phyloP scores from a whole-genome alignment of 2,329 filamentous ascomycete species.

The Ophiostoma angusticollis region DNA sequence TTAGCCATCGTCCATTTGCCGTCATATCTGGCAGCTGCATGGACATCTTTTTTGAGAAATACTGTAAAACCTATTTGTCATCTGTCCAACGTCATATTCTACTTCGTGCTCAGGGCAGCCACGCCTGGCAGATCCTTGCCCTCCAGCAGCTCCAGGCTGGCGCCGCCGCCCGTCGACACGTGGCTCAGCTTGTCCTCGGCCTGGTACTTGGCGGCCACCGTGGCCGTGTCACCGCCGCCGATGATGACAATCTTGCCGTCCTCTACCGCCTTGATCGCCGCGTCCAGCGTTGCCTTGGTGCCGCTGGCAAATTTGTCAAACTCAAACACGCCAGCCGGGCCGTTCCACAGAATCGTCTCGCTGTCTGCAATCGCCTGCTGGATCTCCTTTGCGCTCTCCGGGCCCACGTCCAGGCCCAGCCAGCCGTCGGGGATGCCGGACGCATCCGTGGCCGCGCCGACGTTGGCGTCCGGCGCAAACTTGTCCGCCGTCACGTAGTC shows the following conservation, averaged over 20 bases:
- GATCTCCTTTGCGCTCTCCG: constrained; percentile 79
- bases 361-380: constrained; percentile 74
- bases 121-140: constrained; percentile 97
- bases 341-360: constrained; percentile 98
- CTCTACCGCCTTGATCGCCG: constrained; percentile 61
- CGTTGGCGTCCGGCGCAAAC: constrained; percentile 74
- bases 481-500: constrained; percentile 97
- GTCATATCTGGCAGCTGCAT: too few species aligned
- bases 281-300: constrained; percentile 85
- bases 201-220: constrained; percentile 92
- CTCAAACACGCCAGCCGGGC: constrained; percentile 93
- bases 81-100: constrained; percentile 20
- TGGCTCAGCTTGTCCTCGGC: constrained; percentile 96
- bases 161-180: constrained; percentile 93
- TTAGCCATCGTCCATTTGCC: too few species aligned
- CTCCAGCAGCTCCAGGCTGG: constrained; percentile 89
- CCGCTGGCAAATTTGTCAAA: constrained; percentile 86
- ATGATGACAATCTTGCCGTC: constrained; percentile 95
- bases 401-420: constrained; percentile 94
- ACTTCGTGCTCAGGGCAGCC: constrained; percentile 71
- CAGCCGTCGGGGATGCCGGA: constrained; percentile 90
- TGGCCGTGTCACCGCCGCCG: constrained; percentile 94
- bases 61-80: background rate
- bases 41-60: too few species aligned
- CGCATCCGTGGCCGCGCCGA: constrained; percentile 69